Conservation (phyloP, 148 eudicot species). For the Chenopodium album region DNA sequence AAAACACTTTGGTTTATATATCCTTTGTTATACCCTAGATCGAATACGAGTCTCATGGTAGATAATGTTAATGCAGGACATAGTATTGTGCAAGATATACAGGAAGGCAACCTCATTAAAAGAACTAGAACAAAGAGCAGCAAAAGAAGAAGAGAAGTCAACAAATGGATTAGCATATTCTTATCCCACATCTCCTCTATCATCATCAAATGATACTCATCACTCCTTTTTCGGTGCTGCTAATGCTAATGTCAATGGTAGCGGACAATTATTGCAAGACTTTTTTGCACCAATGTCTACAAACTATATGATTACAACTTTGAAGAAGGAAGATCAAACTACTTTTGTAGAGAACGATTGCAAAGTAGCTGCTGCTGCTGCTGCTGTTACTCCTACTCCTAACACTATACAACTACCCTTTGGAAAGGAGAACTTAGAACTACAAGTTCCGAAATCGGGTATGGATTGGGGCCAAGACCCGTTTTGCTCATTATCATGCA, state of each 20-base stretch:
- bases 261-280: conserved; percentile 29
- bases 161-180: background rate
- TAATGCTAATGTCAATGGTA: background rate
- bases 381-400: background rate
- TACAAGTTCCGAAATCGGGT: conserved; percentile 52
- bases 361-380: background rate
- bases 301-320: conserved; percentile 3
- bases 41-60: background rate
- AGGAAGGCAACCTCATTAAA: conserved; percentile 88
- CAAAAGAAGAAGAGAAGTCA: conserved; percentile 51
- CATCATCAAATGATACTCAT: conserved; percentile 36
- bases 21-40: background rate
- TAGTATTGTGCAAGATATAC: conserved; percentile 86
- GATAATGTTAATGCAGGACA: conserved; percentile 51
- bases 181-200: conserved; percentile 46
- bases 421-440: conserved; percentile 43
- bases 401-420: conserved; percentile 41
- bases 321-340: conserved; percentile 26
- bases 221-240: conserved; percentile 17
- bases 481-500: conserved; percentile 30
- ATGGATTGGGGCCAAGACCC: conserved; percentile 70
- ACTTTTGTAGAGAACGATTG: conserved; percentile 17
- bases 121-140: conserved; percentile 77
- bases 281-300: conserved; percentile 17
- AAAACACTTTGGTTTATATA: too few relatives aligned